Base-by-base conservation (phyloP, 345 rosid genomes). In the Citropsis articulata region DNA sequence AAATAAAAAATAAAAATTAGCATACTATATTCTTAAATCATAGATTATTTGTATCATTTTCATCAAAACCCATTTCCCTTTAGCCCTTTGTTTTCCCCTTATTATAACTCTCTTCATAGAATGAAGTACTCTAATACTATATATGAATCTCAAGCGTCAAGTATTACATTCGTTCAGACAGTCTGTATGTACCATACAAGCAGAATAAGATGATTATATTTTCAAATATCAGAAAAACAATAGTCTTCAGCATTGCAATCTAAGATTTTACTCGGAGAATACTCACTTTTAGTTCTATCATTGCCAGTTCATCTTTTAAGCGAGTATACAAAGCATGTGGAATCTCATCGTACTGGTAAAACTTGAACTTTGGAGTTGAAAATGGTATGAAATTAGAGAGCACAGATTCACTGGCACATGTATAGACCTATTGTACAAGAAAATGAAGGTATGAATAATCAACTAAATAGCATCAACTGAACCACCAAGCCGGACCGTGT, bases 331-430 rank as follows among this genome's bases (percentile, higher is more conserved):
- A 45, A 27, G 55, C 50, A 12, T 56, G 22, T 19, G 90, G 91
- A 33, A 86, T 82, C 25, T 83, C 81, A 72, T 25, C 72, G 42
- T 80, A 71, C 50, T 81, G 45, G 81, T 88, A 96, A 72, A 77
- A 59, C 82, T 80, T 88, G 86, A 91, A 91, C 74, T 83, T 88
- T 25, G 90, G 83, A 50, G 82, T 89, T 25, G 98, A 80, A 81
- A 87, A 87, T 68, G 97, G 94, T 73, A 94, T 78, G 69, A 61
- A 91, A 42, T 81, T 67, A 28, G 97, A 88, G 69, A 92, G 79
- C 66, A 83, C 93, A 1, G 97, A 85, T 80, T 92, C 97, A 28
- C 78, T 84, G 57, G 9, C 53, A 72, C 95, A 89, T 19, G 98
- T 94, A 77, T 91, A 90, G 64, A 96, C 93, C 98, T 95, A 86